Evolutionary conservation across 257 asterid species (phyloP), one percentile per base, ranked within the genome.

Genomic region (Solanum microdontum): DNA sequence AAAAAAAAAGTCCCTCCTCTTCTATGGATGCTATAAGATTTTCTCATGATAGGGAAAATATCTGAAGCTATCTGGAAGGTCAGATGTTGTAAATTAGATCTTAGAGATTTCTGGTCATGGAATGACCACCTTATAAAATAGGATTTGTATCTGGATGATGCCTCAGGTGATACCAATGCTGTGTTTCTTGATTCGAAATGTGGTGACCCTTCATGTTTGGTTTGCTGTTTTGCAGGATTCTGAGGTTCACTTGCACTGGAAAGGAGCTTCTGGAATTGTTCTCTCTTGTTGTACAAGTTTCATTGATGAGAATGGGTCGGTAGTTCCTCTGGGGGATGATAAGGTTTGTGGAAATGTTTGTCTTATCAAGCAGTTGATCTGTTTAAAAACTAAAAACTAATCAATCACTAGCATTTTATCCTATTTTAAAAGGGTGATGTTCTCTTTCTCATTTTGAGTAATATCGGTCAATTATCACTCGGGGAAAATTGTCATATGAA

Each of bases 261-360:
- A 96, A 92, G 99, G 98, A 89, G 99, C 99, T 87, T 98, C 99
- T 45, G 99, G 95, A 88, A 95, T 96, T 24, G 95, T 96, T 55
- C 94, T 96, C 43, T 93, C 92, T 91, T 96, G 89, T 73, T 96
- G 99, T 90, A 83, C 94, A 68, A 87, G 93, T 86, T 96, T 92
- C 89, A 84, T 96, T 77, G 98, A 94, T 92, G 94, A 86, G 43
- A 91, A 94, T 90, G 96, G 92, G 88, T 88, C 62, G 36, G 88
- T 94, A 88, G 90, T 91, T 32, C 90, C 86, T 48, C 91, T 96
- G 96, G 94, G 90, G 85, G 97, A 92, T 55, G 93, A 92, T 84
- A 92, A 95, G 99, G 99, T 96, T 84, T 45, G 92, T 74, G 74
- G 34, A 26, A 48, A 48, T 83, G 33, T 82, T 82, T 26, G 85